Percentiles rank a stretch among this genome's conserved stretches.
These are phyloP conservation scores for Phylloporus sp. DNA, from an alignment of 768 basidiomycete genomes.

Conservation along the genomic window DNA sequence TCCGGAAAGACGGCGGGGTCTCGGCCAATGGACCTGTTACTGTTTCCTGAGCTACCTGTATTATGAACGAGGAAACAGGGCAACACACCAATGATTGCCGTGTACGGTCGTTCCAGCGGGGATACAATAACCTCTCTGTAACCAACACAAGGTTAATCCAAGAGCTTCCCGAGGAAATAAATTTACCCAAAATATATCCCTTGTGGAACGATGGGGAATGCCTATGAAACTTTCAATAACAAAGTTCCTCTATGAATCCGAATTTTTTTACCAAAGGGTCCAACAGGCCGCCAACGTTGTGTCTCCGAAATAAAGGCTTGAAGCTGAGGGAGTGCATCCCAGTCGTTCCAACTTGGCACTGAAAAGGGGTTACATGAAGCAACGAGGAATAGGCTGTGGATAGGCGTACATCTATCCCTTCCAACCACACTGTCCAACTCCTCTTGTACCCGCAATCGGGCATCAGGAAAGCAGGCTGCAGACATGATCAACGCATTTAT, in stretches of 20 bases:
- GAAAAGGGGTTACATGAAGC: neutral
- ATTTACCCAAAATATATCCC: conserved; percentile 59
- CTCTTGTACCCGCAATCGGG: conserved; percentile 46
- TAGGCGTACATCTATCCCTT: conserved; percentile 24
- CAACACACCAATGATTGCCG: conserved; percentile 20
- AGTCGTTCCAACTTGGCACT: conserved; percentile 39
- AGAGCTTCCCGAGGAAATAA: conserved; percentile 24
- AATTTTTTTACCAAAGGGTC: conserved; percentile 19
- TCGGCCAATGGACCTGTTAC: conserved; percentile 45
- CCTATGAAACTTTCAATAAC: conserved; percentile 19
- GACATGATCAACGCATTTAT: conserved; percentile 47
- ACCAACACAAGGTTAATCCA: conserved; percentile 1
- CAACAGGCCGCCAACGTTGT: conserved; percentile 37
- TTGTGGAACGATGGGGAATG: conserved; percentile 58
- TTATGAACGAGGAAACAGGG: neutral
- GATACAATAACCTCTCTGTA: conserved; percentile 19
- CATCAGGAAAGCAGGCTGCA: conserved; percentile 49
- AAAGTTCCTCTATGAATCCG: too few species aligned
- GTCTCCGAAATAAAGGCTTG: conserved; percentile 36
- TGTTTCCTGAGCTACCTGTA: neutral
- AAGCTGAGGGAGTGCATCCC: conserved; percentile 32
- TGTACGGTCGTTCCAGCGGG: conserved; percentile 22
- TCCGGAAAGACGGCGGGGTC: conserved; percentile 55
- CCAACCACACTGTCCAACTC: conserved; percentile 54
- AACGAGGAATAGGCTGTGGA: neutral